These are phyloP conservation scores for Magnusiomyces sp. DNA, from an alignment of 1,139 yeast genomes.

Conservation along the genomic window DNA sequence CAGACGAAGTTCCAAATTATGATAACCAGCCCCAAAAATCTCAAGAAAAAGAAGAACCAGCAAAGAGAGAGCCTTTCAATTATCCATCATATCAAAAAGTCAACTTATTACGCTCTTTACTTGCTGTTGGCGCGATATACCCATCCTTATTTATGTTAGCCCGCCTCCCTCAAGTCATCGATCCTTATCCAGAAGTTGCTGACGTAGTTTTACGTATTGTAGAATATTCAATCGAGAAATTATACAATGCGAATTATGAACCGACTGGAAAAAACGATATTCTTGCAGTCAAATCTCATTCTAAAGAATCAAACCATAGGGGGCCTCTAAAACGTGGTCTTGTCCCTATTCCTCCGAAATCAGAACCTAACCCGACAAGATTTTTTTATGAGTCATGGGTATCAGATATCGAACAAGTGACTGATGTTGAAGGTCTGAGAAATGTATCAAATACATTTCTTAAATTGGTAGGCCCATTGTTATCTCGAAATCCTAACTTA, in stretches of 20 bases:
- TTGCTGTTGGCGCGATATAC: constrained; percentile 56
- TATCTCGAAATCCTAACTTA: constrained; percentile 44
- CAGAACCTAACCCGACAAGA: constrained; percentile 17
- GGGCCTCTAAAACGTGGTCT: constrained; percentile 8
- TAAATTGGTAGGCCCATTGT: constrained; percentile 47
- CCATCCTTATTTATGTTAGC: constrained; percentile 56
- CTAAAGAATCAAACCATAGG: constrained; percentile 12
- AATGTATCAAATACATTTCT: constrained; percentile 42
- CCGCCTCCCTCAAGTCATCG: constrained; percentile 54
- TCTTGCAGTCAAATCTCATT: neutral
- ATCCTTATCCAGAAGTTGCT: constrained; percentile 46
- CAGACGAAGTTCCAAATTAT: constrained; percentile 31
- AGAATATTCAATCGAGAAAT: constrained; percentile 44
- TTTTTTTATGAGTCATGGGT: constrained; percentile 53
- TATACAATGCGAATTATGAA: constrained; percentile 36
- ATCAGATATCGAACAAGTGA: constrained; percentile 34
- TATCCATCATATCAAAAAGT: constrained; percentile 28
- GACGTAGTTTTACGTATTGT: constrained; percentile 44
- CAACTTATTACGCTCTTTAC: constrained; percentile 44
- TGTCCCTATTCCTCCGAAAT: constrained; percentile 11
- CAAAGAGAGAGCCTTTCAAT: constrained; percentile 16
- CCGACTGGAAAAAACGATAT: constrained; percentile 8
- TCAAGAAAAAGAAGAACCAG: constrained; percentile 12
- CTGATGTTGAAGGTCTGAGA: constrained; percentile 40
- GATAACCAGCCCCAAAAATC: constrained; percentile 10